Evolutionary conservation across 2,329 filamentous ascomycete species (phyloP).

Genomic region (Penicillium carneum): DNA sequence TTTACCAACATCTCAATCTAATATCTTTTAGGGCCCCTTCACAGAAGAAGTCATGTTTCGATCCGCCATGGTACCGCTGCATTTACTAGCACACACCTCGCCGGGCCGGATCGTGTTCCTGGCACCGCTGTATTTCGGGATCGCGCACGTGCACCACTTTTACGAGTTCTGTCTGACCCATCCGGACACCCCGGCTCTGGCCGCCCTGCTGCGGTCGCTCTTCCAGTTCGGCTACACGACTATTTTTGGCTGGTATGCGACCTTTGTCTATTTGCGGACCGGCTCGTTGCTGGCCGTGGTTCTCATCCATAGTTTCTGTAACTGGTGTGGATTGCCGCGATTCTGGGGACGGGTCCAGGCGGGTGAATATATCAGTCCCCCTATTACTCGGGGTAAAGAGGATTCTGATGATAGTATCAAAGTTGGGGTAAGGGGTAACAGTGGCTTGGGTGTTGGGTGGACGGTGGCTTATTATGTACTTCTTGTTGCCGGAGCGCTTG

Average conservation of each 20-base stretch:
- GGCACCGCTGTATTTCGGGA: slow-evolving; percentile 86
- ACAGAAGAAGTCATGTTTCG: slow-evolving; percentile 96
- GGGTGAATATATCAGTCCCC: slow-evolving; percentile 49
- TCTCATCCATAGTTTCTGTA: slow-evolving; percentile 85
- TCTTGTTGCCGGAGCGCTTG: slow-evolving; percentile 72
- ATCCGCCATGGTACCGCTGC: slow-evolving; percentile 80
- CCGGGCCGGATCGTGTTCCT: slow-evolving; percentile 72
- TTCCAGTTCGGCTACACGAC: slow-evolving; percentile 91
- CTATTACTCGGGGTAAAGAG: slow-evolving; percentile 51
- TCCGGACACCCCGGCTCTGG: slow-evolving; percentile 69
- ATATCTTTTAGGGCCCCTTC: slow-evolving; percentile 71
- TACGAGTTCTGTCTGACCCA: slow-evolving; percentile 90
- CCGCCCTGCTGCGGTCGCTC: slow-evolving; percentile 73
- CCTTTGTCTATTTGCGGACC: slow-evolving; percentile 85
- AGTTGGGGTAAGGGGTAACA: slow-evolving; percentile 36
- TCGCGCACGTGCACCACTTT: slow-evolving; percentile 93
- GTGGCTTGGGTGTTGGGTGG: slow-evolving; percentile 62
- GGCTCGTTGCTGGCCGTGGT: slow-evolving; percentile 80
- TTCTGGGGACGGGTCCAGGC: slow-evolving; percentile 79
- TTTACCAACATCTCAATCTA: not conserved
- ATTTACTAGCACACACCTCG: slow-evolving; percentile 72
- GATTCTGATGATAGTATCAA: slow-evolving; percentile 39
- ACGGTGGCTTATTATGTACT: slow-evolving; percentile 80
- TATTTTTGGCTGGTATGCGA: slow-evolving; percentile 90
- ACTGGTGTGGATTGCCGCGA: slow-evolving; percentile 85